Percentiles rank a stretch among this genome's conserved stretches.
phyloP scores from a whole-genome alignment of 1,284 basidiomycete genomes.

The Paramarasmius palmivorus region DNA sequence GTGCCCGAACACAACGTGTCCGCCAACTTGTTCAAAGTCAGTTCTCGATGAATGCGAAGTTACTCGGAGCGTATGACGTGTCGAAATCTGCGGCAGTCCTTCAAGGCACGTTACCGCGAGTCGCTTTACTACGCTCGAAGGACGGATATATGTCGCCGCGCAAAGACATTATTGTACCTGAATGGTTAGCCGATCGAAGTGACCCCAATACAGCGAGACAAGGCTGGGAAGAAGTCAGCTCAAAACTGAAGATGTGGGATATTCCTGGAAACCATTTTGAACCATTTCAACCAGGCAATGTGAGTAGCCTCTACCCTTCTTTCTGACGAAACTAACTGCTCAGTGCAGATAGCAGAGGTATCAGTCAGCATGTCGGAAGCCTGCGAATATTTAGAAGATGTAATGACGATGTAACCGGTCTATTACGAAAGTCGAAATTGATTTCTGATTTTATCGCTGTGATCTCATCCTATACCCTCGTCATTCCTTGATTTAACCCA shows the following conservation, averaged over 20 bases:
- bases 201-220: background rate
- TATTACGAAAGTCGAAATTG: no score
- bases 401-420: background rate
- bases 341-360: background rate
- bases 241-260: background rate
- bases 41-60: background rate
- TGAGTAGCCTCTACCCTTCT: background rate
- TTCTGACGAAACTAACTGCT: background rate
- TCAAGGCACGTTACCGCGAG: background rate
- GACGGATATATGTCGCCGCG: background rate
- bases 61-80: background rate
- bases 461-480: no score
- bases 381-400: background rate
- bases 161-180: background rate
- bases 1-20: background rate
- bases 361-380: background rate
- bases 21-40: background rate
- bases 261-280: slow-evolving; percentile 3
- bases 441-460: no score
- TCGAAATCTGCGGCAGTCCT: background rate
- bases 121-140: background rate
- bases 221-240: background rate
- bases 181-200: background rate
- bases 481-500: no score
- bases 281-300: background rate